Percentiles rank a stretch among this genome's conserved stretches.
phyloP scores from a whole-genome alignment of 2,329 filamentous ascomycete species.

The Fusarium nodosum region DNA sequence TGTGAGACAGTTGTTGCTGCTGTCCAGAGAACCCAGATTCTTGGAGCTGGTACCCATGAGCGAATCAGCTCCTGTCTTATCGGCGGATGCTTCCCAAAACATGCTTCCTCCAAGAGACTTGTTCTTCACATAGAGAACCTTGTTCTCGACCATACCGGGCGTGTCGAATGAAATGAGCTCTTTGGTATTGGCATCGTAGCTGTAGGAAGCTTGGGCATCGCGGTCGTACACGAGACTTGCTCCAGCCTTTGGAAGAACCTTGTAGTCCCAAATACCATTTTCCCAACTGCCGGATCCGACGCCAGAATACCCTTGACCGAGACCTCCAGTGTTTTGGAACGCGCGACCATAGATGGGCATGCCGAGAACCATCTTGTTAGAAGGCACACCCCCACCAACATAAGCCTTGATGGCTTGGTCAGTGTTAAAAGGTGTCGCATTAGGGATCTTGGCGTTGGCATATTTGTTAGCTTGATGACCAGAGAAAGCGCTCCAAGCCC shows the following conservation, averaged over 20 bases:
- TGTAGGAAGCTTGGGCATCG: constrained; percentile 74
- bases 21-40: constrained; percentile 58
- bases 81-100: constrained; percentile 86
- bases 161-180: constrained; percentile 81
- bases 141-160: constrained; percentile 68
- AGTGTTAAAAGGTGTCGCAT: constrained; percentile 76
- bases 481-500: constrained; percentile 72
- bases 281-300: constrained; percentile 79
- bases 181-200: constrained; percentile 70
- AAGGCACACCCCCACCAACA: constrained; percentile 69
- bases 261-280: constrained; percentile 83
- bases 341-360: constrained; percentile 84
- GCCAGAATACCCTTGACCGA: constrained; percentile 60
- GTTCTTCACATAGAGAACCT: constrained; percentile 73
- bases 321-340: constrained; percentile 62
- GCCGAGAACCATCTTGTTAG: constrained; percentile 78
- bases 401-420: constrained; percentile 75
- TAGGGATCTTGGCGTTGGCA: constrained; percentile 64
- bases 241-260: constrained; percentile 75
- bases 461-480: constrained; percentile 81
- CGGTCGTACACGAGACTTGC: constrained; percentile 70
- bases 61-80: constrained; percentile 70
- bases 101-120: constrained; percentile 78
- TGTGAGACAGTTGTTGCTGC: constrained; percentile 61
- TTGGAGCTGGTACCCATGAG: constrained; percentile 68